Base-by-base conservation (phyloP, 1,284 basidiomycete species). In the Taiwanofungus camphoratus region DNA sequence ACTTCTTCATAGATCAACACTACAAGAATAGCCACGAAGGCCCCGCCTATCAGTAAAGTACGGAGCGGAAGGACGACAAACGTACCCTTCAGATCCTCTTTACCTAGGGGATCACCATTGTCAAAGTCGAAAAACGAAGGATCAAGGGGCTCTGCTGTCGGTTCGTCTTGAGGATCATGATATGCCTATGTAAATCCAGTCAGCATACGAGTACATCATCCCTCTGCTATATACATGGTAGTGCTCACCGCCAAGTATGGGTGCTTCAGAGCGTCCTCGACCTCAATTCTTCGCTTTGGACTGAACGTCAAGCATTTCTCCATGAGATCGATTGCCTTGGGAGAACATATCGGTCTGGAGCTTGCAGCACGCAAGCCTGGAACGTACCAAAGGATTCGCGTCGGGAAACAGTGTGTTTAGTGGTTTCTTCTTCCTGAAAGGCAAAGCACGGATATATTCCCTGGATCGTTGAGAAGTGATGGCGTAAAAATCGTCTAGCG, bases 61-160 rank as follows among this genome's bases (percentile, higher is more conserved):
- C 11, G 18, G 4, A 22, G 3, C 19, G 13, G 13, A 5, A 22
- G 16, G 20, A 22, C 13, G 19, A 23, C 33, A 18, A 7, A 63
- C 77, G 53, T 42, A 86, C 86, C 68, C 73, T 87, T 87, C 39
- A 87, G 60, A 43, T 79, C 54, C 53, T 86, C 85, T 55, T 85
- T 87, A 15, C 73, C 69, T 44, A 84, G 56, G n/a, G 75, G 68
- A 40, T 77, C 71, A 1, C 81, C 80, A 46, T 80, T 77, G 53
- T 92, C 91, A 63, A 95, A 94, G 58, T 94, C 82, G 62, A 96
- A 96, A 66, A 94, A 94, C 13, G 80, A 82, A 6, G 90, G 83
- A 45, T 89, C 84, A 11, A 95, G 73, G 1, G 86, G 83, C 47
- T 78, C 74, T 0, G 90, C 87, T 1, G 77, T 76, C 0, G 91